Evolutionary conservation across 331 rosid genomes (phyloP).

Genomic region (Dryas integrifolia): DNA sequence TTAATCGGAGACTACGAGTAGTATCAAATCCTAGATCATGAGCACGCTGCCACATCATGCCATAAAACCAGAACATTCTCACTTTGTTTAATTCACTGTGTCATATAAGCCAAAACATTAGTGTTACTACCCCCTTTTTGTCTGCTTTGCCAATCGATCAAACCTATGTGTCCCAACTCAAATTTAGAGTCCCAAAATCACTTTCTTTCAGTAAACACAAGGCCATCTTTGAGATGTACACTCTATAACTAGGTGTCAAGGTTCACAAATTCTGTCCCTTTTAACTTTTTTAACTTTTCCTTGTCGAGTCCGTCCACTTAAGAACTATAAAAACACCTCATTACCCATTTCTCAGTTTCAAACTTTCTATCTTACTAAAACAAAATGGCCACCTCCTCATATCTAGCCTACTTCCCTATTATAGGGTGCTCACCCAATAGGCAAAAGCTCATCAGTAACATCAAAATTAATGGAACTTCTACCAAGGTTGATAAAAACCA

Average conservation of each 20-base stretch:
- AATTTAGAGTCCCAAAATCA: constrained; percentile 4
- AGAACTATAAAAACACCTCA: constrained; percentile 36
- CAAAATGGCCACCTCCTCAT: constrained; percentile 46
- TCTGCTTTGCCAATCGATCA: constrained; percentile 29
- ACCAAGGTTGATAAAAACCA: constrained; percentile 38
- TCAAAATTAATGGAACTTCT: constrained; percentile 47
- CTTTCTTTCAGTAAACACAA: constrained; percentile 29
- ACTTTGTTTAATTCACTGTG: not conserved
- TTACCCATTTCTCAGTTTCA: constrained; percentile 35
- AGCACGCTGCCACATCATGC: not conserved
- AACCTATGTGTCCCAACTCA: constrained; percentile 24
- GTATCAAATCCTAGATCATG: not conserved
- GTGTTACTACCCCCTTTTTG: not conserved
- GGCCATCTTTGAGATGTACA: constrained; percentile 47
- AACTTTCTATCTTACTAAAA: constrained; percentile 27
- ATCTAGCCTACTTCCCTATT: constrained; percentile 31
- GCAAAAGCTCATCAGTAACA: constrained; percentile 40
- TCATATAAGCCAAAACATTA: constrained; percentile 5
- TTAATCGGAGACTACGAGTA: not conserved
- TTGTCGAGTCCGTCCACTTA: constrained; percentile 39
- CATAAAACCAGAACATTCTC: not conserved
- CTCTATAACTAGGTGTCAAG: constrained; percentile 15
- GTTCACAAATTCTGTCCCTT: constrained; percentile 25
- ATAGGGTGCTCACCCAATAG: constrained; percentile 45
- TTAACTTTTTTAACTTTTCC: not conserved